Evolutionary conservation across 352 stramenopile genomes (phyloP).

Genomic region (Globisporangium okanoganense): DNA sequence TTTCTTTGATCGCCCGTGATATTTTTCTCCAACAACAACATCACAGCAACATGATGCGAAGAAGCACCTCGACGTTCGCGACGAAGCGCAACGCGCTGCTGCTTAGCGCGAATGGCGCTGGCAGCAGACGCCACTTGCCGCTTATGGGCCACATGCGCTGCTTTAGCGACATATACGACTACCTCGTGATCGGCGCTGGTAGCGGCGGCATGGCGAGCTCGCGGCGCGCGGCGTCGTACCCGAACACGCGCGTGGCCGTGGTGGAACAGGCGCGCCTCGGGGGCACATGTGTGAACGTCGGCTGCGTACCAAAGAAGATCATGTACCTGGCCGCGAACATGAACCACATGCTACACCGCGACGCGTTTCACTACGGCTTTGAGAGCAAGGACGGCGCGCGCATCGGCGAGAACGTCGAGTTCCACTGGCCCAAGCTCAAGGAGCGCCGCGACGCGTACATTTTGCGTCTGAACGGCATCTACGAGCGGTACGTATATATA

Average conservation of each 20-base stretch:
- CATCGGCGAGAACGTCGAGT: slow-evolving; percentile 35
- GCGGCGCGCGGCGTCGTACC: slow-evolving; percentile 79
- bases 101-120: neutral
- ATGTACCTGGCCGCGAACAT: slow-evolving; percentile 89
- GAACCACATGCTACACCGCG: slow-evolving; percentile 46
- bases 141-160: neutral
- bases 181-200: slow-evolving; percentile 90
- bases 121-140: neutral
- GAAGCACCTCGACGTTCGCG: neutral
- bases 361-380: slow-evolving; percentile 60
- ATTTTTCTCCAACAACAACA: neutral
- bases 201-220: slow-evolving; percentile 92
- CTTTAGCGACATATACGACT: slow-evolving; percentile 57
- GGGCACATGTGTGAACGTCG: slow-evolving; percentile 99
- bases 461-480: slow-evolving; percentile 95
- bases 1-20: neutral
- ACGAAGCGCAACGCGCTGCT: neutral
- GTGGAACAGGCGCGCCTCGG: slow-evolving; percentile 90
- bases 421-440: slow-evolving; percentile 93
- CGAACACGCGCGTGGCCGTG: slow-evolving; percentile 92
- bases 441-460: slow-evolving; percentile 94
- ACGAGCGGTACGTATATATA: slow-evolving; percentile 52
- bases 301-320: slow-evolving; percentile 99
- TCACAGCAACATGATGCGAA: neutral
- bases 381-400: slow-evolving; percentile 32